A percentile compares a stretch with the other conserved stretches of the same genome.
These are phyloP conservation scores for Leccinum rimulosum DNA, from an alignment of 768 basidiomycete genomes.

Conservation along the genomic window DNA sequence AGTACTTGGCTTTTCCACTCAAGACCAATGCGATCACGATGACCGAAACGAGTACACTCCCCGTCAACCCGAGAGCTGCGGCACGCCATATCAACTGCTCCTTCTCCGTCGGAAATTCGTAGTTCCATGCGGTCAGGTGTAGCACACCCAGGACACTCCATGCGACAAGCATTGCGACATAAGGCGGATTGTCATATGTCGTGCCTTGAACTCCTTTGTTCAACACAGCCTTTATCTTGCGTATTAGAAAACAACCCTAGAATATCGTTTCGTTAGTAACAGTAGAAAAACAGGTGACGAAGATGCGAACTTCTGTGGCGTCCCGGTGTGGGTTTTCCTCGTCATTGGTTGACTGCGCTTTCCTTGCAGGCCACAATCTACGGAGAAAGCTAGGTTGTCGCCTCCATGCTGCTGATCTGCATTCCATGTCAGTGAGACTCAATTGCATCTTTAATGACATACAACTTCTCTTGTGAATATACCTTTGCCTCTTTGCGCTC, in stretches of 20 bases:
- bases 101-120: neutral
- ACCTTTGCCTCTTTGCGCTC: neutral
- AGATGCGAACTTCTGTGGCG: neutral
- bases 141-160: neutral
- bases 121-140: neutral
- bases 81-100: neutral
- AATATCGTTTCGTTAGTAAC: neutral
- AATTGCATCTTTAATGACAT: neutral
- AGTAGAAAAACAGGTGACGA: neutral
- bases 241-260: neutral
- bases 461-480: neutral
- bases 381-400: neutral
- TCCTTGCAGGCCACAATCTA: neutral
- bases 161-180: neutral
- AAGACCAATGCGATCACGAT: neutral
- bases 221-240: neutral
- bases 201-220: neutral
- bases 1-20: neutral
- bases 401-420: neutral
- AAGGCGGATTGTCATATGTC: neutral
- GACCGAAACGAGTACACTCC: neutral
- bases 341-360: neutral
- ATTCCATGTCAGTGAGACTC: neutral
- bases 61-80: neutral
- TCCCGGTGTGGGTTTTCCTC: neutral